Conservation (phyloP, 202 grass and related monocot species). For the Brachypodium distachyon region DNA sequence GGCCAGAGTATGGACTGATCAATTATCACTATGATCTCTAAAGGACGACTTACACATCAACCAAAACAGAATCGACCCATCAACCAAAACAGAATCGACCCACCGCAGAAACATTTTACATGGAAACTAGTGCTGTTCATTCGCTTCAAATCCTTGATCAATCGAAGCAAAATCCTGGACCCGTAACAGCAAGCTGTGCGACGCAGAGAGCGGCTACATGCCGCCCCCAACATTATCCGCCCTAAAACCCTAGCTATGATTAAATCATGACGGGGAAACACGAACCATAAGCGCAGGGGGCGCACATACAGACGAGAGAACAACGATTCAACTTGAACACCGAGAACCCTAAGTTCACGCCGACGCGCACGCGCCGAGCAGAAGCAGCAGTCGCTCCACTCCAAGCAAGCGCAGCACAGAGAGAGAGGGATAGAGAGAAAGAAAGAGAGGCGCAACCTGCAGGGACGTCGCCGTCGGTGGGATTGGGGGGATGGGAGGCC, state of each 20-base stretch:
- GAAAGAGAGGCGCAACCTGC: conserved; percentile 4
- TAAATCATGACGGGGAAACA: neutral
- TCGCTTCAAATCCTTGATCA: neutral
- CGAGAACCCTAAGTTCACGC: conserved; percentile 9
- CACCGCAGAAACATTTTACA: neutral
- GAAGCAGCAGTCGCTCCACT: neutral
- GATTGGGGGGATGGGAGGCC: conserved; percentile 35
- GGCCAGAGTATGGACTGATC: neutral
- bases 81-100: neutral
- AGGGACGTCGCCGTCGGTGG: neutral
- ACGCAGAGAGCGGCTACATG: neutral
- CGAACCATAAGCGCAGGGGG: neutral
- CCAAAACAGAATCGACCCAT: neutral
- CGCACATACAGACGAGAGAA: neutral
- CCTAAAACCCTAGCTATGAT: conserved; percentile 32
- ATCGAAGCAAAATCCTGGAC: neutral
- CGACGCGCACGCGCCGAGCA: neutral
- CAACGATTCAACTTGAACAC: neutral
- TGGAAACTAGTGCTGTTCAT: neutral
- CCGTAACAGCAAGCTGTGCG: neutral
- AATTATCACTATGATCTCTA: neutral
- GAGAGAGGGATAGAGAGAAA: neutral
- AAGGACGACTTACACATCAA: neutral
- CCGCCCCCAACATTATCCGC: neutral
- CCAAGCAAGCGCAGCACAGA: neutral